Evolutionary conservation across 2,329 filamentous ascomycete species (phyloP).

Genomic region (Tolypocladium paradoxum): DNA sequence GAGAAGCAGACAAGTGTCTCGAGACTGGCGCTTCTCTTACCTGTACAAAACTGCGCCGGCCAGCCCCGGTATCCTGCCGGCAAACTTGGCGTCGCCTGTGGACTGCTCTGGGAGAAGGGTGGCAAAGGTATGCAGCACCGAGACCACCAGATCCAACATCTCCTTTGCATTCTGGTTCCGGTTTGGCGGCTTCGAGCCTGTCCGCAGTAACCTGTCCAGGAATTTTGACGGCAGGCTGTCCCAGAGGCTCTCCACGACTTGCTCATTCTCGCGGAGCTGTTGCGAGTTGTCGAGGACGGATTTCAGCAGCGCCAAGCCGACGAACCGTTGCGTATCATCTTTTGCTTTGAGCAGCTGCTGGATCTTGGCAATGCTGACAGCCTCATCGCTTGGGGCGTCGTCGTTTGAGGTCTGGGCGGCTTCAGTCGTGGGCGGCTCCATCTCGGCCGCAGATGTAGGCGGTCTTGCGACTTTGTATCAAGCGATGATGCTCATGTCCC

Average conservation of each 20-base stretch:
- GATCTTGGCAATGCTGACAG: constrained; percentile 32
- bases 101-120: constrained; percentile 41
- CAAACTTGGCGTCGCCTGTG: constrained; percentile 33
- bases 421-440: not conserved
- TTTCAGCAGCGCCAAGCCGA: constrained; percentile 55
- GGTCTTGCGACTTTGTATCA: not conserved
- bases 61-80: constrained; percentile 41
- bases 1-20: not conserved
- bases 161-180: constrained; percentile 41
- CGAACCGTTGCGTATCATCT: constrained; percentile 58
- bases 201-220: constrained; percentile 50
- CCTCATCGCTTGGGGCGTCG: constrained; percentile 5
- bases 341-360: constrained; percentile 44
- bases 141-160: constrained; percentile 53
- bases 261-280: constrained; percentile 36
- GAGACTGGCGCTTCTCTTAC: constrained; percentile 26
- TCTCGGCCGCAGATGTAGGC: not conserved
- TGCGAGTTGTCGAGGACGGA: constrained; percentile 52
- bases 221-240: constrained; percentile 50
- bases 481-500: not conserved
- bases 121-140: constrained; percentile 52
- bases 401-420: not conserved
- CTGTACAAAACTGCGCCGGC: constrained; percentile 42
- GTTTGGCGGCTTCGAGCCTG: constrained; percentile 31
- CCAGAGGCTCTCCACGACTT: constrained; percentile 42